Conservation (phyloP, 2,329 filamentous ascomycete genomes). For the Aureobasidium sp. region DNA sequence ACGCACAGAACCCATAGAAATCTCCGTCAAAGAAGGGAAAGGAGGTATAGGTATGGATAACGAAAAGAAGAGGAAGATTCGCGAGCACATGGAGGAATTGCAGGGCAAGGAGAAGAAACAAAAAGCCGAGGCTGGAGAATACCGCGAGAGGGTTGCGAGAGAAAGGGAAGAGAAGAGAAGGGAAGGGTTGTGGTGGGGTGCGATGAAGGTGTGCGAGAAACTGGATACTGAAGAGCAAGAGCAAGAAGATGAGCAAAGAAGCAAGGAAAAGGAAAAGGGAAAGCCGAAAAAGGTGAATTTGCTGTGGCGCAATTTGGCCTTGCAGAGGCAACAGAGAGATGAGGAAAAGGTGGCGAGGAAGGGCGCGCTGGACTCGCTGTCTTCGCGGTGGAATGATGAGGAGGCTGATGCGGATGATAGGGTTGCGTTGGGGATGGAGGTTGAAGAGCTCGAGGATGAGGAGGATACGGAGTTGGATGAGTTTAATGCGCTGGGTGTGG, state of each 20-base stretch:
- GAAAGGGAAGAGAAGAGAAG: slow-evolving; percentile 60
- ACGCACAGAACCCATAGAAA: slow-evolving; percentile 62
- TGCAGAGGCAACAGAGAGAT: slow-evolving; percentile 60
- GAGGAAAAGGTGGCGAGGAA: slow-evolving; percentile 56
- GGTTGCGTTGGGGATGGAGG: slow-evolving; percentile 58
- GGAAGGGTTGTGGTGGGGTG: slow-evolving; percentile 63
- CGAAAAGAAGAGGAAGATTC: slow-evolving; percentile 66
- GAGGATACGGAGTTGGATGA: slow-evolving; percentile 69
- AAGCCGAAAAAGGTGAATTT: slow-evolving; percentile 52
- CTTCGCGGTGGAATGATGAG: slow-evolving; percentile 55
- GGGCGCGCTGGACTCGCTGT: slow-evolving; percentile 57
- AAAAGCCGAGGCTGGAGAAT: slow-evolving; percentile 60
- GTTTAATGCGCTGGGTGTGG: slow-evolving; percentile 61
- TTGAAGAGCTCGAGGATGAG: slow-evolving; percentile 54
- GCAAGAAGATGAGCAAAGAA: slow-evolving; percentile 14
- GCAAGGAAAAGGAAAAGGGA: neutral
- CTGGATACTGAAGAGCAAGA: slow-evolving; percentile 51
- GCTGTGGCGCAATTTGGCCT: slow-evolving; percentile 68
- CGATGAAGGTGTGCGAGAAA: slow-evolving; percentile 73
- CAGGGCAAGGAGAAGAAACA: slow-evolving; percentile 47
- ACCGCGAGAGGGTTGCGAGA: slow-evolving; percentile 59
- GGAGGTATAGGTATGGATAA: slow-evolving; percentile 77
- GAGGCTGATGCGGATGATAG: slow-evolving; percentile 66
- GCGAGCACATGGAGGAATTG: slow-evolving; percentile 46
- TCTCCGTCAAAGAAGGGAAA: slow-evolving; percentile 68